Conservation (phyloP, 768 basidiomycete genomes). For the Porphyrellus cyaneotinctus region DNA sequence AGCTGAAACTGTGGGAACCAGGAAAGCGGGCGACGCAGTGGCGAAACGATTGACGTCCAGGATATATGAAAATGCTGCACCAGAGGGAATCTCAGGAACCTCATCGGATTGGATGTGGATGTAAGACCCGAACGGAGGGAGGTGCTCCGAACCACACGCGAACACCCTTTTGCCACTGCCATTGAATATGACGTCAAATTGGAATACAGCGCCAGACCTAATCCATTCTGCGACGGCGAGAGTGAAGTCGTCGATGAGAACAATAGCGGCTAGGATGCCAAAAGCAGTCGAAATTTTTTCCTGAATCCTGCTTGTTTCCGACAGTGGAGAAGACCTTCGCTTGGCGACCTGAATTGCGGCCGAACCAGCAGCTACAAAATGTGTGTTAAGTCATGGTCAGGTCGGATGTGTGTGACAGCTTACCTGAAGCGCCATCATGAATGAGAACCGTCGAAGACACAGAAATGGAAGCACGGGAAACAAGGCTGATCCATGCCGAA, state of each 20-base stretch:
- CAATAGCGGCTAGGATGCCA: conserved; percentile 8
- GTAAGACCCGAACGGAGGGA: conserved; percentile 25
- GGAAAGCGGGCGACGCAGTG: conserved; percentile 16
- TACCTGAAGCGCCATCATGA: conserved; percentile 27
- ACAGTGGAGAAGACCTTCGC: conserved; percentile 25
- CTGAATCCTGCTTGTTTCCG: conserved; percentile 10
- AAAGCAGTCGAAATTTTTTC: conserved; percentile 9
- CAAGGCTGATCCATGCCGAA: conserved; percentile 27
- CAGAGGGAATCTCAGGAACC: conserved; percentile 15
- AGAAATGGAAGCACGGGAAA: conserved; percentile 15
- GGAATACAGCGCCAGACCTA: conserved; percentile 9
- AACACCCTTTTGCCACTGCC: conserved; percentile 11
- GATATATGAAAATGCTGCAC: conserved; percentile 13
- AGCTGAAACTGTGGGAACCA: conserved; percentile 15
- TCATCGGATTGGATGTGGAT: conserved; percentile 21
- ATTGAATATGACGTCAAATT: conserved; percentile 27
- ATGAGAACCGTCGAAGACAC: conserved; percentile 23
- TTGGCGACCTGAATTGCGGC: conserved; percentile 26
- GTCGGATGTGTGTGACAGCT: background rate
- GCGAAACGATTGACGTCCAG: conserved; percentile 23
- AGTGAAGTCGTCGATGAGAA: conserved; percentile 10
- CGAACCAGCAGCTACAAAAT: conserved; percentile 17
- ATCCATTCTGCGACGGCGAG: conserved; percentile 11
- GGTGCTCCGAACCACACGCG: conserved; percentile 15
- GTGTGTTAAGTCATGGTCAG: background rate